Evolutionary conservation across 2,329 filamentous ascomycete genomes (phyloP), one percentile per base, ranked within the genome.

Genomic region (Saccharata proteae): DNA sequence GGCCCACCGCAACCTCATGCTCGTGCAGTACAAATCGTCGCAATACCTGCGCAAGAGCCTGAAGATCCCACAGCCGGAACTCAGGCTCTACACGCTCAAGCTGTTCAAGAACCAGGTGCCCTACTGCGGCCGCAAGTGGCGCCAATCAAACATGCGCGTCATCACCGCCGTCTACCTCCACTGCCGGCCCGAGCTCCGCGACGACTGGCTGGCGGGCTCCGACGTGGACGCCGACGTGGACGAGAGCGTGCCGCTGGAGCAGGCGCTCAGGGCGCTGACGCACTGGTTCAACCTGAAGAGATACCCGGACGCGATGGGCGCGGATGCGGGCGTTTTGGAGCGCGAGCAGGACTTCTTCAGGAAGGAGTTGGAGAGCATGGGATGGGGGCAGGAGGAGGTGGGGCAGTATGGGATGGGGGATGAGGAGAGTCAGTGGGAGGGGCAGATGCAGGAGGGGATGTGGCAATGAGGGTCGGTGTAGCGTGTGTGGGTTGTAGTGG

Each of bases 31-130:
- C 67, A 96, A 96, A 59, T 90, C 80, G 28, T 85, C 79, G 35
- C 84, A 83, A 37, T 93, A 94, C 45, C 71, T 98, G 16, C 80
- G 85, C 45, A 94, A 93, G 55, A 78, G 81, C 5, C 73, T 98
- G 11, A 88, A 90, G 44, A 80, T 94, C 14, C 88, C 88, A 0
- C 84, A 98, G 48, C 78, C 77, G 2, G 72, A 84, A 47, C 67
- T 98, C 23, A 77, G 90, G 5, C 75, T 93, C 25, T 96, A 96
- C 62, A 93, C 90, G 0, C 72, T 98, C 44, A 98, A 98, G 59
- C 70, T 98, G 0, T 96, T 96, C 75, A 98, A 98, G 58, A 90
- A 85, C 38, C 90, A 98, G 57, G 90, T 98, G 4, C 90, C 90
- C 1, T 98, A 93, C 64, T 96, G 88, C 55, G 88, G 90, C 14